phyloP scores from a whole-genome alignment of 2,329 filamentous ascomycete genomes.

The Didymosphaeria variabile region DNA sequence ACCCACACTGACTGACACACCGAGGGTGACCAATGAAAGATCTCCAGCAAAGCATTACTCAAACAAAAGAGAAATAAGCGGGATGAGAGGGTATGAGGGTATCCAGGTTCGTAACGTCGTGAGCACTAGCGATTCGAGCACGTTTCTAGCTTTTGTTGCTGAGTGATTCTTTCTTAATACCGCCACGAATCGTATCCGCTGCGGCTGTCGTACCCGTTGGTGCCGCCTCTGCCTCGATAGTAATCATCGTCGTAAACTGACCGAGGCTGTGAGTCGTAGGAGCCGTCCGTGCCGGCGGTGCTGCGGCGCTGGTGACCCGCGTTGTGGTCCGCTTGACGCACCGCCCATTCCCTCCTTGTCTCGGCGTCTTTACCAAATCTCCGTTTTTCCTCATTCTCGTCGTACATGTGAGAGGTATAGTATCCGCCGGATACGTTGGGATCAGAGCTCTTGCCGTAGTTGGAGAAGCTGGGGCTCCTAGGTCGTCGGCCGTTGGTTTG shows the following conservation, averaged over 20 bases:
- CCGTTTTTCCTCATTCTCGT: constrained; percentile 42
- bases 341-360: constrained; percentile 33
- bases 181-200: constrained; percentile 39
- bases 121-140: constrained; percentile 12
- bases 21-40: background rate
- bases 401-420: constrained; percentile 44
- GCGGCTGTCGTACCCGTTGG: constrained; percentile 40
- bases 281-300: constrained; percentile 35
- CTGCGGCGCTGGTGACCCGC: constrained; percentile 32
- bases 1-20: background rate
- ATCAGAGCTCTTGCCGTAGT: constrained; percentile 46
- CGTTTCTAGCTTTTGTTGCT: background rate
- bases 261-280: constrained; percentile 39
- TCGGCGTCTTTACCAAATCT: constrained; percentile 44
- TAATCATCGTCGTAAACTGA: constrained; percentile 45
- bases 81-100: constrained; percentile 19
- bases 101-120: constrained; percentile 21
- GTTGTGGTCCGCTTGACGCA: constrained; percentile 29
- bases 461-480: constrained; percentile 47
- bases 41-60: background rate
- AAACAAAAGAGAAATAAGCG: constrained; percentile 4
- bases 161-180: constrained; percentile 28
- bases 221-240: constrained; percentile 35
- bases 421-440: constrained; percentile 40
- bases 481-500: constrained; percentile 34